These are phyloP conservation scores for Sarocladium kiliense DNA, from an alignment of 2,329 filamentous ascomycete species.

Conservation along the genomic window DNA sequence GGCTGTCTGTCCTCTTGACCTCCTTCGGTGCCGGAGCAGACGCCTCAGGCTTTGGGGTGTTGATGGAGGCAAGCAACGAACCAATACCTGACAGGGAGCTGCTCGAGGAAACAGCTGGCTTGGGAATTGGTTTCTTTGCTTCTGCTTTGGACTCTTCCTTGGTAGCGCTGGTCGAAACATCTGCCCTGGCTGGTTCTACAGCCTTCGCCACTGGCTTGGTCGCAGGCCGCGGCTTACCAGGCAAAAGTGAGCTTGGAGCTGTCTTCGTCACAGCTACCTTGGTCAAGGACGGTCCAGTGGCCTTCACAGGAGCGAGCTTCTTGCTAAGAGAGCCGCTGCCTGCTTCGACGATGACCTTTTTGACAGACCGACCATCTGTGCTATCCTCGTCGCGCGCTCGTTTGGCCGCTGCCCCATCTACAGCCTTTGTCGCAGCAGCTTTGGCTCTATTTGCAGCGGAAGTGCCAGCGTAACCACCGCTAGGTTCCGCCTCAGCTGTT, in stretches of 20 bases:
- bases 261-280: conserved; percentile 26
- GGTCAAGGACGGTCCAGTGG: conserved; percentile 14
- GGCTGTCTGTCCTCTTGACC: conserved; percentile 37
- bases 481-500: conserved; percentile 25
- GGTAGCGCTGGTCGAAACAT: not conserved
- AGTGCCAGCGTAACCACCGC: conserved; percentile 33
- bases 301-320: conserved; percentile 27
- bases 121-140: conserved; percentile 22
- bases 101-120: conserved; percentile 24
- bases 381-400: conserved; percentile 33
- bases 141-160: conserved; percentile 20
- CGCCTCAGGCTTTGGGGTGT: conserved; percentile 33
- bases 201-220: conserved; percentile 36
- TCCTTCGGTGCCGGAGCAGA: conserved; percentile 48
- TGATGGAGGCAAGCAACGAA: conserved; percentile 47
- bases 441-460: conserved; percentile 34
- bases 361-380: conserved; percentile 30
- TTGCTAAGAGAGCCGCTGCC: conserved; percentile 31
- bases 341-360: conserved; percentile 37
- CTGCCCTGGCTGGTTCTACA: conserved; percentile 13
- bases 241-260: conserved; percentile 31
- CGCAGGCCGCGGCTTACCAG: conserved; percentile 42
- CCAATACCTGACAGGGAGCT: conserved; percentile 45
- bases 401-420: conserved; percentile 26
- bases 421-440: conserved; percentile 22